A percentile compares a stretch with the other conserved stretches of the same genome.
phyloP scores from a whole-genome alignment of 1,284 basidiomycete genomes.

The Rugosomyces carneus region DNA sequence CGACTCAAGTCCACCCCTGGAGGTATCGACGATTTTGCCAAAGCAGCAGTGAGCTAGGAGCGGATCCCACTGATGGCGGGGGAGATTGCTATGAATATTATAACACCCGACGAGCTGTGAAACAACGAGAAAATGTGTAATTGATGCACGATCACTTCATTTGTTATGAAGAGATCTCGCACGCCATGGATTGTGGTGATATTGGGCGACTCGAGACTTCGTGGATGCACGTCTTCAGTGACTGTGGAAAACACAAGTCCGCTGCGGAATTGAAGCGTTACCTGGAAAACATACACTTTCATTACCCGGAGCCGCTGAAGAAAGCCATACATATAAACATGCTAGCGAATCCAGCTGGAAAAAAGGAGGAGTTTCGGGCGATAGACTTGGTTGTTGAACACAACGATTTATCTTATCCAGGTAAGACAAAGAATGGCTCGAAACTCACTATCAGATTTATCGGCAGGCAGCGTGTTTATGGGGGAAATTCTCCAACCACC shows the following conservation, averaged over 20 bases:
- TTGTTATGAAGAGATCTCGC: constrained; percentile 20
- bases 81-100: background rate
- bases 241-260: constrained; percentile 31
- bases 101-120: background rate
- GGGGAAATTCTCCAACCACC: constrained; percentile 23
- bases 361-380: constrained; percentile 16
- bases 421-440: constrained; percentile 14
- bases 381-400: constrained; percentile 26
- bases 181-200: constrained; percentile 28
- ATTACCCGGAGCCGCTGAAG: constrained; percentile 24
- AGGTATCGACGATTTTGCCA: constrained; percentile 7
- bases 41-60: constrained; percentile 6
- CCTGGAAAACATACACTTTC: constrained; percentile 23
- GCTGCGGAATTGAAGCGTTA: constrained; percentile 21
- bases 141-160: constrained; percentile 23
- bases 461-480: constrained; percentile 18
- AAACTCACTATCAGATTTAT: background rate
- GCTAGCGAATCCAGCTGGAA: constrained; percentile 22
- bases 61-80: background rate
- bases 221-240: constrained; percentile 28
- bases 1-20: background rate
- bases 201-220: constrained; percentile 26
- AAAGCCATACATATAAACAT: constrained; percentile 24
- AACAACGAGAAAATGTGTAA: constrained; percentile 24
- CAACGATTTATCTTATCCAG: constrained; percentile 25